These are phyloP conservation scores for Phytophthora pseudosyringae DNA, from an alignment of 352 stramenopile species.

Conservation along the genomic window DNA sequence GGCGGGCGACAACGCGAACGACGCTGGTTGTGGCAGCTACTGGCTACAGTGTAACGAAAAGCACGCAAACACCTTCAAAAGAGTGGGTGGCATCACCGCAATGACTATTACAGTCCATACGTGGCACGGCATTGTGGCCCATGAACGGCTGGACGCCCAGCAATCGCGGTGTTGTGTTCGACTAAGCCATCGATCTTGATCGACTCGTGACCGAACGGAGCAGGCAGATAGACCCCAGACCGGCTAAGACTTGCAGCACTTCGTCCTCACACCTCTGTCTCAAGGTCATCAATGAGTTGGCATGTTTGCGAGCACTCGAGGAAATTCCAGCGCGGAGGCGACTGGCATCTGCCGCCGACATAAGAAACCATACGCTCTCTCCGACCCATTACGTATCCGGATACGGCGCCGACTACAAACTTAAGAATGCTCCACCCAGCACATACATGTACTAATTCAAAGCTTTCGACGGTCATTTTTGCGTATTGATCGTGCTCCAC, in stretches of 20 bases:
- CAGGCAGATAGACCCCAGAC: neutral
- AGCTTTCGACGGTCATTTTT: neutral
- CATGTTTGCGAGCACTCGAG: slow-evolving; percentile 10
- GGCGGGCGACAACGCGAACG: neutral
- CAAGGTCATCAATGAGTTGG: slow-evolving; percentile 2
- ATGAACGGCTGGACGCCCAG: slow-evolving; percentile 8
- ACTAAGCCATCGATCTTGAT: neutral
- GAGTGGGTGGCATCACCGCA: neutral
- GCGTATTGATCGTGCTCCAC: too few species aligned
- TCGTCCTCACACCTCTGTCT: neutral
- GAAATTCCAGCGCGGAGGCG: slow-evolving; percentile 1
- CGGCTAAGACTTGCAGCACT: slow-evolving; percentile 1
- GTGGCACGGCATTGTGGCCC: slow-evolving; percentile 4
- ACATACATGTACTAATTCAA: neutral
- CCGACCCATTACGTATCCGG: neutral
- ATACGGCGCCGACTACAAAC: neutral
- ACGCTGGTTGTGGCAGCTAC: slow-evolving; percentile 1
- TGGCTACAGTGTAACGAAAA: too few species aligned
- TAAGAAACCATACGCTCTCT: slow-evolving; percentile 2
- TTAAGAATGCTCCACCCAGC: neutral
- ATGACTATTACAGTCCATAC: slow-evolving; percentile 6
- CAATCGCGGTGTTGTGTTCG: too few species aligned
- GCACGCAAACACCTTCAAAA: slow-evolving; percentile 7
- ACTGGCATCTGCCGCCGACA: neutral
- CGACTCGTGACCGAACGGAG: neutral